A percentile compares a stretch with the other conserved stretches of the same genome.
Evolutionary conservation across 2,329 filamentous ascomycete species (phyloP).

Genomic region (Stachybotrys echinatus): DNA sequence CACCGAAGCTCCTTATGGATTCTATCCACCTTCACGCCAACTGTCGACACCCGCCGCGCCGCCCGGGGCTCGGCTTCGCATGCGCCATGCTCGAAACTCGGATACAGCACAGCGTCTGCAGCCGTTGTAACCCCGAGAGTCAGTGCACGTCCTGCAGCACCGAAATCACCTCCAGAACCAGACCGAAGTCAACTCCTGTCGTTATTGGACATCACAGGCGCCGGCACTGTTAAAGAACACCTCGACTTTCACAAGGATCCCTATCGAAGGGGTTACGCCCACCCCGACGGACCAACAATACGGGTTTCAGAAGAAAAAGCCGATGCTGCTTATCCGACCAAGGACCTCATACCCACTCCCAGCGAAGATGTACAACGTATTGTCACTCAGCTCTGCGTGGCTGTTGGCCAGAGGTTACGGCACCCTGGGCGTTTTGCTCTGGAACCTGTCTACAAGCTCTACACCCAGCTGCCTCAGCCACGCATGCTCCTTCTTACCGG

Average conservation of each 20-base stretch:
- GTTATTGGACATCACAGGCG: slow-evolving; percentile 45
- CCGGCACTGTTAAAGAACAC: slow-evolving; percentile 46
- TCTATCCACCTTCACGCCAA: slow-evolving; percentile 32
- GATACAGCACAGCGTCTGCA: slow-evolving; percentile 20
- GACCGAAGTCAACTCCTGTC: slow-evolving; percentile 42
- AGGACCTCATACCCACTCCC: slow-evolving; percentile 30
- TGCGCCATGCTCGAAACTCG: slow-evolving; percentile 13
- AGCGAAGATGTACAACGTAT: slow-evolving; percentile 27
- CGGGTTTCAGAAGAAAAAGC: slow-evolving; percentile 44
- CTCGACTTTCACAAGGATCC: slow-evolving; percentile 47
- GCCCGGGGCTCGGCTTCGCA: slow-evolving; percentile 6
- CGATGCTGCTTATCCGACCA: slow-evolving; percentile 41
- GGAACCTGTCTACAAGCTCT: slow-evolving; percentile 42
- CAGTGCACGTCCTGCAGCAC: slow-evolving; percentile 3
- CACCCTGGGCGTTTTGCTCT: slow-evolving; percentile 34
- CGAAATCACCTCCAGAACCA: slow-evolving; percentile 8
- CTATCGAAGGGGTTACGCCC: slow-evolving; percentile 48
- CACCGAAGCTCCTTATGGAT: slow-evolving; percentile 32
- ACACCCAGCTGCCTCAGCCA: slow-evolving; percentile 44
- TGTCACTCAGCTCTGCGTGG: slow-evolving; percentile 33
- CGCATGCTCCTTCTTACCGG: slow-evolving; percentile 45
- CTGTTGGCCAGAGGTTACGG: slow-evolving; percentile 34
- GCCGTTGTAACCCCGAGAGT: slow-evolving; percentile 10
- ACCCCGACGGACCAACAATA: slow-evolving; percentile 41
- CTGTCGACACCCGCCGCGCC: slow-evolving; percentile 15